These are phyloP conservation scores for Delphinella strobiligena DNA, from an alignment of 2,329 filamentous ascomycete genomes.

Conservation along the genomic window DNA sequence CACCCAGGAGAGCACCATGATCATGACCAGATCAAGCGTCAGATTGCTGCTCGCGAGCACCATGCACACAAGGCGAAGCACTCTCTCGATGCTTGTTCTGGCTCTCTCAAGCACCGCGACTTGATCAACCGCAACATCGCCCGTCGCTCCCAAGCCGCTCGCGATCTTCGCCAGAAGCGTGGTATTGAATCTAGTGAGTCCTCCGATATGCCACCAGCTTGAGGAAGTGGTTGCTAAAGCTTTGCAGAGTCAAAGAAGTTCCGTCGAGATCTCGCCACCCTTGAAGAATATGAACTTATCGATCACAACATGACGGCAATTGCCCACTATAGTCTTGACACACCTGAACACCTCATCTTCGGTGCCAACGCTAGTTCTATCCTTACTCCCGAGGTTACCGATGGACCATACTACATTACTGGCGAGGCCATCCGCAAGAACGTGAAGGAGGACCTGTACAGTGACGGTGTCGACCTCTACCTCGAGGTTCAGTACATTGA, in stretches of 20 bases:
- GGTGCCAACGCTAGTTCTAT: constrained; percentile 16
- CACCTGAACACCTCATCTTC: constrained; percentile 1
- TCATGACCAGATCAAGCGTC: constrained; percentile 17
- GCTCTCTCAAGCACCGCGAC: neutral
- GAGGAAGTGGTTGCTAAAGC: neutral
- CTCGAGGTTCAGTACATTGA: constrained; percentile 35
- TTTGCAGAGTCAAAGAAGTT: neutral
- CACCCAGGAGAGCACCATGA: constrained; percentile 25
- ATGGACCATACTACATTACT: constrained; percentile 23
- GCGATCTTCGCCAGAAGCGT: constrained; percentile 4
- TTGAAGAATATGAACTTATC: constrained; percentile 7
- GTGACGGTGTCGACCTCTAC: constrained; percentile 26
- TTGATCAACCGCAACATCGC: neutral
- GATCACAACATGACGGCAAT: constrained; percentile 11
- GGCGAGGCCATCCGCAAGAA: constrained; percentile 29
- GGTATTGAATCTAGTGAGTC: neutral
- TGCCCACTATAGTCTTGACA: constrained; percentile 3
- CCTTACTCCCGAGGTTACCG: constrained; percentile 18
- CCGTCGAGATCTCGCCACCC: constrained; percentile 7
- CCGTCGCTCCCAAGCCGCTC: constrained; percentile 1
- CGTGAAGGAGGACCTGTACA: constrained; percentile 27
- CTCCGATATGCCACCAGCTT: neutral
- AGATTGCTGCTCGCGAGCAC: constrained; percentile 18
- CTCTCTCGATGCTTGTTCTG: constrained; percentile 3
- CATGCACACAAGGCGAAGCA: neutral